Evolutionary conservation across 2,329 filamentous ascomycete species (phyloP), one percentile per base, ranked within the genome.

Genomic region (Ophiognomonia clavigignenti-juglandacearum): DNA sequence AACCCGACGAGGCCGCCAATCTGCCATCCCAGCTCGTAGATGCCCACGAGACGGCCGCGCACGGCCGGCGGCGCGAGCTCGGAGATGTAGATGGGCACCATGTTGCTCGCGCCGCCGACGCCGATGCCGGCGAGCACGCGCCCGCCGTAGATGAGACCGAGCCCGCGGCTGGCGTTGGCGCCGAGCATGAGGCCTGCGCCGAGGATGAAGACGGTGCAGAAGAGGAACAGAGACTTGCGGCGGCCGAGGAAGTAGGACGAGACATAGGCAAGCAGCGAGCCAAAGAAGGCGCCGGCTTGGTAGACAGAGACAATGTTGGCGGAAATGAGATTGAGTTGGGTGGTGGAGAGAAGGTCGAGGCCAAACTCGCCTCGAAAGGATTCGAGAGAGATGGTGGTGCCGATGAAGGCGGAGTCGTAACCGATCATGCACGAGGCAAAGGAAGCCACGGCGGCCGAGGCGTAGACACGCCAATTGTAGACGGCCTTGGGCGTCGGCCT

Each of bases 281-380:
- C 88, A 56, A 92, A 91, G 69, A 93, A 91, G 50, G 86, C 86
- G 50, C 87, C 87, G 9, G 87, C 88, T 65, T 92, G 88, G 68
- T 88, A 91, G 45, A 85, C 78, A 22, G 84, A 89, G 43, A 90
- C 86, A 52, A 91, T 89, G 63, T 91, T 92, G 57, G 83, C 72
- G 58, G 81, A 83, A 39, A 86, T 69, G 4, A 86, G 65, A 24
- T 81, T 75, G 22, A 82, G 67, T n/a, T 77, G 59, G 3, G 57
- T 46, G 0, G 61, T 45, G 4, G 61, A 64, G 66, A 83, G 77
- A 3, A 65, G 58, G 3, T 63, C 68, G 56, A 90, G 83, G 13
- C 70, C 57, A 62, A 92, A 92, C 60, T 91, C 87, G 1, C 71
- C 58, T 37, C 71, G 72, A 64, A 91, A 91, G 0, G 85, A 85